Base-by-base conservation (phyloP, 78 protist species). In the Isochrysis galbana region DNA sequence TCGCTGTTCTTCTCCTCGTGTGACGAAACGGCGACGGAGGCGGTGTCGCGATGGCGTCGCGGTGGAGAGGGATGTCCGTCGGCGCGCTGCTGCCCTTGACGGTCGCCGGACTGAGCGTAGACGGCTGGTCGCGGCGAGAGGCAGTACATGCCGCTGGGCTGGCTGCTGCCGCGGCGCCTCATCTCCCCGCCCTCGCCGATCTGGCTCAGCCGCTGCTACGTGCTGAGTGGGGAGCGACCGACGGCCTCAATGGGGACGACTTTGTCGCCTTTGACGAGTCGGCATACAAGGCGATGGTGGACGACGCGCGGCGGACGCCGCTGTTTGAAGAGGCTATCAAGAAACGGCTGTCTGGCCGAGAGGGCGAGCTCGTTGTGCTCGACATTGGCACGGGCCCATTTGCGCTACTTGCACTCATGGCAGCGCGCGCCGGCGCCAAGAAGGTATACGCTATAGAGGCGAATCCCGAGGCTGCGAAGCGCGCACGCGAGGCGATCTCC, bases 401-500 rank as follows among this genome's bases (percentile, higher is more conserved):
- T 36, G 93, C 93, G 7, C 42, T 91, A 17, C 88, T 91, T 29
- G 87, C 93, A 44, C 44, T 91, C 34, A 2, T 44, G 61, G 93
- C 93, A 0, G 93, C 88, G 77, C 36, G 41, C 7, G 93, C 93
- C 7, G 93, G 93, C 26, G 93, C 93, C 0, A 0, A 5, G 39
- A 51, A 80, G 51, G 93, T 91, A 70, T 91, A 91, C 54, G 93
- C 93, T 10, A 22, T 91, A 36, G 93, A 91, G 54, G 93, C 93
- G 7, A 4, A 0, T 17, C 44, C 78, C 1, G 82, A 82, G 51
- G 93, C 67, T 32, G 93, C 88, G 34, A 7, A 10, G 22, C 54
- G 25, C 34, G 93, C 93, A 46, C 46, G 67, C 44, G 21, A 42
- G 77, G 23, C 22, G 14, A 38, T 91, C 41, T 3, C 23, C 2